Base-by-base conservation (phyloP, 2,329 filamentous ascomycete species). In the Grosmannia clavigera region DNA sequence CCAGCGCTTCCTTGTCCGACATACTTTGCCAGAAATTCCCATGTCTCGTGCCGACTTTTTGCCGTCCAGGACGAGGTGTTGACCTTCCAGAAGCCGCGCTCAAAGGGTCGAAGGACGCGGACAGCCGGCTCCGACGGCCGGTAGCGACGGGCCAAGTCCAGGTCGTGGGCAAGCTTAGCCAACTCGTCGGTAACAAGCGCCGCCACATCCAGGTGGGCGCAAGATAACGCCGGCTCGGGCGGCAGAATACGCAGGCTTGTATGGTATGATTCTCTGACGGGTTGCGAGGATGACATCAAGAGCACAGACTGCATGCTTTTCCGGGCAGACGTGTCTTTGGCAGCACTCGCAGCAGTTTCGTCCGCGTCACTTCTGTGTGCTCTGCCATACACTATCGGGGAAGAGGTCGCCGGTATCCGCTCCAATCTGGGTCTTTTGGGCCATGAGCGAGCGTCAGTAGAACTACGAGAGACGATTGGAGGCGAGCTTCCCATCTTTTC, bases 21-120 rank as follows among this genome's bases (percentile, higher is more conserved):
- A 56, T 83, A 81, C 19, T 84, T 78, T 6, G 75, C 75, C 29
- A 91, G 72, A 57, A 80, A 84, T 0, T 72, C 70, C 87, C 88
- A 92, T 9, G 84, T 78, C 2, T 77, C 73, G 19, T 74, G 69
- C 57, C 81, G 79, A 4, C 78, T 67, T 0, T 72, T 69, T 0
- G 68, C 58, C 0, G 73, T 68, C 86, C 86, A 90, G 1, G 65
- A 57, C 0, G 71, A 68, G 64, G 80, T 84, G 64, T 84, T 75
- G 5, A 96, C 67, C 2, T 76, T 70, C 92, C 92, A 96, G 71
- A 88, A 84, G 0, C 91, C 92, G 19, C 92, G 79, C 69, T 95
- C 90, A 46, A 86, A 80, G 0, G 73, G 71, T 3, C 77, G 72
- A 1, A 87, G 72, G 0, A 71, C 68, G 4, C 85, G 76, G 1